A percentile compares a stretch with the other conserved stretches of the same genome.
phyloP scores from a whole-genome alignment of 306 rosid species.

The Fragaria iinumae region DNA sequence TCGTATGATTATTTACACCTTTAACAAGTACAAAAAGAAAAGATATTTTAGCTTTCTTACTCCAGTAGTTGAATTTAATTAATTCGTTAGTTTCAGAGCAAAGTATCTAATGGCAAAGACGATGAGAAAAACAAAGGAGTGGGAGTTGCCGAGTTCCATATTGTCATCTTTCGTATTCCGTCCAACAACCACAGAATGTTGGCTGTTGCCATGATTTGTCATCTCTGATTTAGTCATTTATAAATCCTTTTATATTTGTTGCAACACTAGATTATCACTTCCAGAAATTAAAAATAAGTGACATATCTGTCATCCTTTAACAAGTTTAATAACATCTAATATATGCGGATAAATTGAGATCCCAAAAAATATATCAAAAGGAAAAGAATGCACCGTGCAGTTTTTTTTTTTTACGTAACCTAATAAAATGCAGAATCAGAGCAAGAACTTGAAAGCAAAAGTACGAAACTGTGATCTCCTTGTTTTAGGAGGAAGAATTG shows the following conservation, averaged over 20 bases:
- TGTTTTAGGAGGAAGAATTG: too few species aligned
- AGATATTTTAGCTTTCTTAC: not conserved
- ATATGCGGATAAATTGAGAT: too few species aligned
- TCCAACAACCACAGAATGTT: slow-evolving; percentile 17
- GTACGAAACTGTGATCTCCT: too few species aligned
- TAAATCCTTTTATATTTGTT: not conserved
- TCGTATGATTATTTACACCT: not conserved
- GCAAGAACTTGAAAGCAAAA: too few species aligned
- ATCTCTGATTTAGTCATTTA: not conserved
- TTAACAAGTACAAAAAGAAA: too few species aligned
- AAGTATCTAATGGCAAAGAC: not conserved
- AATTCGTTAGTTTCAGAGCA: not conserved
- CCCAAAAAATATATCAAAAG: not conserved
- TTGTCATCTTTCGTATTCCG: slow-evolving; percentile 12
- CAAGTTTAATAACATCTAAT: not conserved
- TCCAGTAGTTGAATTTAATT: too few species aligned
- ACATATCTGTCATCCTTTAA: not conserved
- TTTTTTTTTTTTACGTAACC: too few species aligned
- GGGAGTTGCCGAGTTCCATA: slow-evolving; percentile 11
- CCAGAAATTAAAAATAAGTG: not conserved
- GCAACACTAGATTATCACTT: not conserved
- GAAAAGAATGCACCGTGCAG: not conserved
- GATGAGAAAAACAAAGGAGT: slow-evolving; percentile 13
- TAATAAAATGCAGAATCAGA: too few species aligned
- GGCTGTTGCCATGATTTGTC: slow-evolving; percentile 6